phyloP scores from a whole-genome alignment of 805 yeast genomes.

The Starmera amethionina region DNA sequence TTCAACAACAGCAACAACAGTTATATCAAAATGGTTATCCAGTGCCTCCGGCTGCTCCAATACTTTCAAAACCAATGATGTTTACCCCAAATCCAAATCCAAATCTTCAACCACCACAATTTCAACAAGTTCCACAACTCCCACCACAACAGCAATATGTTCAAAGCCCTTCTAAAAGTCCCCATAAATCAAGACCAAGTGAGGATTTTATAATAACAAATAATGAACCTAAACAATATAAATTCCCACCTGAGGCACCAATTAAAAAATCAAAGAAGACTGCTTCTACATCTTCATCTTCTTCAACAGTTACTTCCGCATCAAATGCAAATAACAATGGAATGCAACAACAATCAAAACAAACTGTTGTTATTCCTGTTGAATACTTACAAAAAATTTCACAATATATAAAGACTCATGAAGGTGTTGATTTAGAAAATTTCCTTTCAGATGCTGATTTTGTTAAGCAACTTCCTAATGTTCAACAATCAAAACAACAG shows the following conservation, averaged over 20 bases:
- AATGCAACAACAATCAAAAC: neutral
- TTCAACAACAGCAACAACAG: conserved; percentile 3
- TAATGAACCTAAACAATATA: conserved; percentile 33
- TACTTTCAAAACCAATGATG: conserved; percentile 4
- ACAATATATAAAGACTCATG: conserved; percentile 12
- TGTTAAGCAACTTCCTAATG: neutral
- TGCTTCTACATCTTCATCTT: no score
- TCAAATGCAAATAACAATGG: neutral
- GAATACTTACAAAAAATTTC: conserved; percentile 17
- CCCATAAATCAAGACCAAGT: neutral
- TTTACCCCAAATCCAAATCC: neutral
- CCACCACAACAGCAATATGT: neutral
- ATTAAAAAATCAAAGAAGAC: no score
- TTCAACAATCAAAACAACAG: conserved; percentile 2
- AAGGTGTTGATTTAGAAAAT: conserved; percentile 13
- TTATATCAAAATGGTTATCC: neutral
- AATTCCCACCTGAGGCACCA: conserved; percentile 26
- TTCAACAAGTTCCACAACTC: conserved; percentile 1
- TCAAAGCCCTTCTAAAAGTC: neutral
- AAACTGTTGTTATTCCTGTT: conserved; percentile 17
- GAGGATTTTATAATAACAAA: conserved; percentile 37
- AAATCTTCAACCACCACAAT: conserved; percentile 1
- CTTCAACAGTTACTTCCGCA: neutral
- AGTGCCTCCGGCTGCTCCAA: neutral
- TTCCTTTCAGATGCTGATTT: conserved; percentile 9